Base-by-base conservation (phyloP, 1,284 basidiomycete genomes). In the Fistulinella staudtii region DNA sequence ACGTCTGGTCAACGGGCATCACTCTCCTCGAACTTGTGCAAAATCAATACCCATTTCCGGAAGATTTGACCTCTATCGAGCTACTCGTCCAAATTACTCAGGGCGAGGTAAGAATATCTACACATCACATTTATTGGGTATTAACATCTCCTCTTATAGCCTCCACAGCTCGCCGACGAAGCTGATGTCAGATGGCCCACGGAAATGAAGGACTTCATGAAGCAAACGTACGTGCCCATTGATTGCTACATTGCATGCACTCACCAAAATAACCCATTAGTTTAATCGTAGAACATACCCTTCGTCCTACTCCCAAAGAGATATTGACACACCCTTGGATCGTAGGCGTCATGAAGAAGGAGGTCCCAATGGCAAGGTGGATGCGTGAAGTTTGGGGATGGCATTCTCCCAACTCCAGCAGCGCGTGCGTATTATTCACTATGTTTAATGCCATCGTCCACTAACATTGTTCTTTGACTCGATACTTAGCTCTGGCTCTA, bases 1-100 rank as follows among this genome's bases (percentile, higher is more conserved):
- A 99, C 63, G 93, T 99, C n/a, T 99, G 94, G 94, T 97, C 94
- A 1, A 85, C 92, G 23, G 95, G 94, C 18, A 80, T 99, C 31
- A 89, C 94, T 0, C 76, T 99, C 21, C 77, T 98, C 50, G 95
- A 99, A 68, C 80, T 99, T 18, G 89, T 94, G 1, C 85, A 92
- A 64, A 94, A 97, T 60, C 84, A 88, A 14, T 97, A 95, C 74
- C 96, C 96, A 1, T 98, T 97, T 72, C 91, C 94, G 2, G 85
- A 81, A 36, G 93, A 97, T 57, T 75, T 93, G 33, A 87, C 90
- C 4, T 85, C 93, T 13, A 94, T 99, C 63, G 95, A 99, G 61
- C 73, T 99, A 39, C 81, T 99, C 68, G 87, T 90, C 66, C 86
- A 93, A 61, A 94, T 98, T 55, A 88, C 93, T 18, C 80, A 82